These are phyloP conservation scores for Leccinellum albellum DNA, from an alignment of 768 basidiomycete species.

Conservation along the genomic window DNA sequence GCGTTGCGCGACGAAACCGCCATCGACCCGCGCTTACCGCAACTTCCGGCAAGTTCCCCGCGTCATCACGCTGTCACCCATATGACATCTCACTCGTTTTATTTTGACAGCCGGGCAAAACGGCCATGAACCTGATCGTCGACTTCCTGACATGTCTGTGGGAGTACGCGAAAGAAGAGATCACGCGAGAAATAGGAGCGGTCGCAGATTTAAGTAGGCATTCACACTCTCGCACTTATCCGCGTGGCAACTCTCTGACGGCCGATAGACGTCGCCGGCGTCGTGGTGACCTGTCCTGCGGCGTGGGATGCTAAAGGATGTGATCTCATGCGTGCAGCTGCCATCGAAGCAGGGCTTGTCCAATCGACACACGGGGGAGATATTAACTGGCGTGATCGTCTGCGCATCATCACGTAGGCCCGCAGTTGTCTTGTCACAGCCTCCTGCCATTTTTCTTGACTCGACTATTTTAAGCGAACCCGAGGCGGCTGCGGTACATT, in stretches of 20 bases:
- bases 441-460: neutral
- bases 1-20: constrained; percentile 68
- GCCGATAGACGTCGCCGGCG: constrained; percentile 68
- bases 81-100: neutral
- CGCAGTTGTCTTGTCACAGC: constrained; percentile 2
- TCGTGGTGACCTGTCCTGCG: constrained; percentile 84
- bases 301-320: constrained; percentile 89
- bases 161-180: constrained; percentile 84
- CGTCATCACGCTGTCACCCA: neutral
- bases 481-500: constrained; percentile 91
- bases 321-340: constrained; percentile 81
- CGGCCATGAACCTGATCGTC: constrained; percentile 71
- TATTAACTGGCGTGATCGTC: constrained; percentile 70
- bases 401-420: constrained; percentile 74
- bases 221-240: neutral
- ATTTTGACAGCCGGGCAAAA: constrained; percentile 60
- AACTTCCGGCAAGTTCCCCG: constrained; percentile 59
- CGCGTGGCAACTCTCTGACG: neutral
- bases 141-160: constrained; percentile 82
- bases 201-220: constrained; percentile 78
- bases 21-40: constrained; percentile 75
- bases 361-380: constrained; percentile 69
- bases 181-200: constrained; percentile 81
- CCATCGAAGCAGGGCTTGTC: constrained; percentile 77
- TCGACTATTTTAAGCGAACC: constrained; percentile 43